Conservation (phyloP, 495 filamentous ascomycete species). For the Neurospora sp. region DNA sequence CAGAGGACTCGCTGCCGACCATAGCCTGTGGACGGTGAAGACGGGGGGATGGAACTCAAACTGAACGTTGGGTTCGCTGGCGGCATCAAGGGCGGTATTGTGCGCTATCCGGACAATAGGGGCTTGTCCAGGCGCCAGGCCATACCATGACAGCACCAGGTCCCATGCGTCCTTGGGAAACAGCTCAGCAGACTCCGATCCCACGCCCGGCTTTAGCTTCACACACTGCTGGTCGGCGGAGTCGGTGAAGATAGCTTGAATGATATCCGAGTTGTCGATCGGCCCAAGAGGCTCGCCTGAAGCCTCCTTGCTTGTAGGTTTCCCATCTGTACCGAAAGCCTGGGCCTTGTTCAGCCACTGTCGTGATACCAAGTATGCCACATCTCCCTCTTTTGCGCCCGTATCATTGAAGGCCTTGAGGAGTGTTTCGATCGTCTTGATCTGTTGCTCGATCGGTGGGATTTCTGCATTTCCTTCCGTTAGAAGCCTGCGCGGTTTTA, state of each 20-base stretch:
- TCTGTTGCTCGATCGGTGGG: constrained; percentile 68
- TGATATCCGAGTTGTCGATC: constrained; percentile 76
- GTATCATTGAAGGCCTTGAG: constrained; percentile 39
- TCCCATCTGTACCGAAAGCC: constrained; percentile 49
- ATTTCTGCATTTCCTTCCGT: constrained; percentile 11
- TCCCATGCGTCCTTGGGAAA: constrained; percentile 76
- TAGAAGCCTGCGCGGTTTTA: background rate
- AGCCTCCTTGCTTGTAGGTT: constrained; percentile 48
- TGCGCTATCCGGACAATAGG: constrained; percentile 68
- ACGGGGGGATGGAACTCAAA: constrained; percentile 81
- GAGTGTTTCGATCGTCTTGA: constrained; percentile 58
- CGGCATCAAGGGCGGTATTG: constrained; percentile 54
- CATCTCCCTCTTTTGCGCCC: constrained; percentile 54
- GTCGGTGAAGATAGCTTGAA: constrained; percentile 38
- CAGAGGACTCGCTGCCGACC: constrained; percentile 40
- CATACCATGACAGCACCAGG: constrained; percentile 71
- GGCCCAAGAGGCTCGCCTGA: constrained; percentile 61
- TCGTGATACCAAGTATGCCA: constrained; percentile 68
- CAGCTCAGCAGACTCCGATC: constrained; percentile 62
- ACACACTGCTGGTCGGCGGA: constrained; percentile 50
- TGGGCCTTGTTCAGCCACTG: constrained; percentile 71
- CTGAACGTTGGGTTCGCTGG: constrained; percentile 52
- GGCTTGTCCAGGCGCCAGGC: constrained; percentile 56
- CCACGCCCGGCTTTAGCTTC: constrained; percentile 63
- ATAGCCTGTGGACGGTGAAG: constrained; percentile 75